Evolutionary conservation across 208 protist genomes (phyloP), one percentile per base, ranked within the genome.

Genomic region (Crithidia thermophila): DNA sequence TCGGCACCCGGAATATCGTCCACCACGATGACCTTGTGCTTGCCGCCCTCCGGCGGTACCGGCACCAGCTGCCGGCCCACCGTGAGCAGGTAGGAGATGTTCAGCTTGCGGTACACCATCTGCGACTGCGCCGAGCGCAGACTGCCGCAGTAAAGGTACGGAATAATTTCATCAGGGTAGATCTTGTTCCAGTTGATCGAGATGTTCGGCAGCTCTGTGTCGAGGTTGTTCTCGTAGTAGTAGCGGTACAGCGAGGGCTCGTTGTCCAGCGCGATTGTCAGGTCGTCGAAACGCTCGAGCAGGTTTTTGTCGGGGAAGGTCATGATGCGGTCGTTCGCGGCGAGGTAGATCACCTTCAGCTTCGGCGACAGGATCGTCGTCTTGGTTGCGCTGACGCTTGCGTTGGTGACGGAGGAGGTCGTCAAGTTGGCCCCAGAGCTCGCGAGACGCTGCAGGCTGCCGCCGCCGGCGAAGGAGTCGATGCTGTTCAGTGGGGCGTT

Each of bases 161-260:
- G 69, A 39, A 97, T 71, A 36, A 97, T 94, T 47, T 84, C 77
- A 57, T 97, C 92, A 0, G 92, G 92, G 64, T 94, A 97, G 47
- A 94, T 91, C 68, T 97, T 97, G 65, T 97, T 94, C 90, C 92
- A 97, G 42, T 86, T 85, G 25, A 97, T 79, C 7, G 75, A 88
- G 46, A 95, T 72, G 70, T 89, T 88, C 3, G 83, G 84, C 34
- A 92, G 66, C 56, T 84, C 68, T 28, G 58, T 79, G 21, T 90
- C 77, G 37, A 89, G 57, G 18, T 92, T 69, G 20, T 89, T 58
- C 4, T 66, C 33, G 20, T 78, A 55, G 72, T 93, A 93, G 50
- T 80, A 79, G 37, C 65, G 34, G 53, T 88, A 93, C n/a, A 97
- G 64, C 28, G 70, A 75, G 7, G 92, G 92, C 72, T 92, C 84